A percentile compares a stretch with the other conserved stretches of the same genome.
phyloP scores from a whole-genome alignment of 192 early-diverging fungal species.

The Chytriomyces sp. region DNA sequence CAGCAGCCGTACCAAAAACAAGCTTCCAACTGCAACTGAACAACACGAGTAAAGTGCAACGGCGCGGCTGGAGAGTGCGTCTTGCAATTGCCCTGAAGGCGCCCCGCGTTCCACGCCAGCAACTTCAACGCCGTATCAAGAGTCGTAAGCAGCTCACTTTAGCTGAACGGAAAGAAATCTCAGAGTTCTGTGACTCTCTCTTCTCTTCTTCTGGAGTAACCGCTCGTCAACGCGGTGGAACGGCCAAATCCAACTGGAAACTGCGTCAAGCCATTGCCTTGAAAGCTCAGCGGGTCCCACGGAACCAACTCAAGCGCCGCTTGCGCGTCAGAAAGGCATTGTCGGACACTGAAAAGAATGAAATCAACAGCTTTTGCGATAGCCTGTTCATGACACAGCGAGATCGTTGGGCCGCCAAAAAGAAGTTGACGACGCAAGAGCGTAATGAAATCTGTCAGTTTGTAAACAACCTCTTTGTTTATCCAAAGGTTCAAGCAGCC shows the following conservation, averaged over 20 bases:
- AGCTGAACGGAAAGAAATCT: background rate
- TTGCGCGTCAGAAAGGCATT: background rate
- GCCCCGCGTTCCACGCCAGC: background rate
- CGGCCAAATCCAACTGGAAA: background rate
- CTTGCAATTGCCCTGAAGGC: background rate
- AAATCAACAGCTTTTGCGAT: too few relatives aligned
- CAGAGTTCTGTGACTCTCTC: background rate
- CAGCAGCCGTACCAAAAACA: background rate
- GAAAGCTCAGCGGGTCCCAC: background rate
- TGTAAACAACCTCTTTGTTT: conserved; percentile 12
- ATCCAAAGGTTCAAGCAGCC: background rate
- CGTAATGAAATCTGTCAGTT: conserved; percentile 14
- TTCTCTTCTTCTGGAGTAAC: background rate
- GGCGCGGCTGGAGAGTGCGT: background rate
- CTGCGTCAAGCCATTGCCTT: background rate
- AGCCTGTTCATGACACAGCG: too few relatives aligned
- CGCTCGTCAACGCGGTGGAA: background rate
- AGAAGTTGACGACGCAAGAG: conserved; percentile 5
- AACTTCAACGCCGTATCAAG: background rate
- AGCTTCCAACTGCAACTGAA: too few relatives aligned
- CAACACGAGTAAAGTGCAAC: background rate
- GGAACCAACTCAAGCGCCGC: conserved; percentile 4
- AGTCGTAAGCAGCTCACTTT: background rate
- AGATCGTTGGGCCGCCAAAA: background rate
- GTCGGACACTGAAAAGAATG: too few relatives aligned